These are phyloP conservation scores for Leucocoprinus sp. DNA, from an alignment of 768 basidiomycete species.

Conservation along the genomic window DNA sequence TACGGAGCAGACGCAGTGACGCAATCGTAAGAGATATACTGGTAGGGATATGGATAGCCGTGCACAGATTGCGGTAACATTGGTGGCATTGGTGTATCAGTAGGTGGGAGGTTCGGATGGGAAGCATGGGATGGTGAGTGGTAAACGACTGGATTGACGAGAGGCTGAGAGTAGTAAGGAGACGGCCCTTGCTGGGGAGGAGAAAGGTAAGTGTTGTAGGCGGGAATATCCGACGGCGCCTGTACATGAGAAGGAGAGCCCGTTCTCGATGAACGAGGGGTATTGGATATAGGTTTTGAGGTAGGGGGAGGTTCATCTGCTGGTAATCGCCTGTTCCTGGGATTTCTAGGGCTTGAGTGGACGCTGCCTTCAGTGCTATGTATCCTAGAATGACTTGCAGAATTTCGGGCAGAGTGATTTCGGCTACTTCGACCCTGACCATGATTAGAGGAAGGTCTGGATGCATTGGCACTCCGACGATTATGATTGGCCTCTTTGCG, in stretches of 20 bases:
- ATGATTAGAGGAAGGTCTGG: background rate
- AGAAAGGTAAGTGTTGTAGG: conserved; percentile 3
- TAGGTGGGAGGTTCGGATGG: background rate
- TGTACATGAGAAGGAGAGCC: background rate
- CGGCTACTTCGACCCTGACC: conserved; percentile 15
- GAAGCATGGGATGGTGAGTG: conserved; percentile 11
- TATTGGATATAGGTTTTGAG: background rate
- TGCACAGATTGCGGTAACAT: conserved; percentile 10
- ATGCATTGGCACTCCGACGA: conserved; percentile 1
- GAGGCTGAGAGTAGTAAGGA: conserved; percentile 13
- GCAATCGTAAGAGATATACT: conserved; percentile 17
- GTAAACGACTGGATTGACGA: conserved; percentile 7
- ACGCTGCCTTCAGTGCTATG: conserved; percentile 30
- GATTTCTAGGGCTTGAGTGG: conserved; percentile 17
- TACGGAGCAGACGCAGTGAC: conserved; percentile 23
- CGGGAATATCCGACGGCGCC: background rate
- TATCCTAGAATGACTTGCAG: conserved; percentile 22
- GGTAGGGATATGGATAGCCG: conserved; percentile 11
- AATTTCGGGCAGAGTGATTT: conserved; percentile 21
- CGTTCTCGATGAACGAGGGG: conserved; percentile 3
- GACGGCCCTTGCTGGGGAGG: conserved; percentile 12
- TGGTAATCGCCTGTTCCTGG: conserved; percentile 31
- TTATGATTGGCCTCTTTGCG: conserved; percentile 2
- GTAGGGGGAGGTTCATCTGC: conserved; percentile 23
- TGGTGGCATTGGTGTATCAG: conserved; percentile 8